These are phyloP conservation scores for Wickerhamiella hasegawae DNA, from an alignment of 805 yeast genomes.

Conservation along the genomic window DNA sequence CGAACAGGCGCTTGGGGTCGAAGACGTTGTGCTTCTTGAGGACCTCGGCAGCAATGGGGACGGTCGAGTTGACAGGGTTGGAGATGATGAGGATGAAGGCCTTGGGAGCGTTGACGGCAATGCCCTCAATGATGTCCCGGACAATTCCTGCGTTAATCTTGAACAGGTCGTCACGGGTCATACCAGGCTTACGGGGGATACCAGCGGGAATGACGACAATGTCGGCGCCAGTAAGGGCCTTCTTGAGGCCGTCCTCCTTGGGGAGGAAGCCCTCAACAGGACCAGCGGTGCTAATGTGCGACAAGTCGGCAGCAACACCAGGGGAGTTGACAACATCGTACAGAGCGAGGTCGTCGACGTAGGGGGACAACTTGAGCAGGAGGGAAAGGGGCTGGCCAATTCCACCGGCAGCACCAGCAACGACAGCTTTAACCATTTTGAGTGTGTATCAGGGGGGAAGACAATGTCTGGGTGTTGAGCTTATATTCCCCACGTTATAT, in stretches of 20 bases:
- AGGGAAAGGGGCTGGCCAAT: slow-evolving; percentile 87
- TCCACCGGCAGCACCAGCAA: slow-evolving; percentile 74
- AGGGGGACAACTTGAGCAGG: slow-evolving; percentile 52
- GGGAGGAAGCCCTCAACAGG: slow-evolving; percentile 38
- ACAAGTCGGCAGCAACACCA: slow-evolving; percentile 79
- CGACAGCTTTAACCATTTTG: slow-evolving; percentile 28
- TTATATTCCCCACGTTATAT: too few species aligned
- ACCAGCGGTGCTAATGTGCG: slow-evolving; percentile 64
- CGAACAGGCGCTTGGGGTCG: slow-evolving; percentile 61
- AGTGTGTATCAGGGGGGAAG: neutral
- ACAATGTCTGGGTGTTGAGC: neutral
- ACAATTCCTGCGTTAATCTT: slow-evolving; percentile 73
- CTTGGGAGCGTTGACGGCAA: slow-evolving; percentile 54
- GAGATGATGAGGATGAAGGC: slow-evolving; percentile 74
- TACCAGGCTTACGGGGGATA: slow-evolving; percentile 86
- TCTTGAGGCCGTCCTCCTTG: slow-evolving; percentile 42
- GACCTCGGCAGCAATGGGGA: slow-evolving; percentile 74
- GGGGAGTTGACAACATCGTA: slow-evolving; percentile 74
- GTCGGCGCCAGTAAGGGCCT: slow-evolving; percentile 65
- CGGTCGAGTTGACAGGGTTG: slow-evolving; percentile 88
- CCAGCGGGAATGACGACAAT: slow-evolving; percentile 87
- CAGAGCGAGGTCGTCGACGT: slow-evolving; percentile 49
- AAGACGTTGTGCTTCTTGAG: slow-evolving; percentile 50
- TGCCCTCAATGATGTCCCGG: slow-evolving; percentile 53
- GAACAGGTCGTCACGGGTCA: slow-evolving; percentile 84